A percentile compares a stretch with the other conserved stretches of the same genome.
These are phyloP conservation scores for Diaporthe citri DNA, from an alignment of 2,329 filamentous ascomycete genomes.

Conservation along the genomic window DNA sequence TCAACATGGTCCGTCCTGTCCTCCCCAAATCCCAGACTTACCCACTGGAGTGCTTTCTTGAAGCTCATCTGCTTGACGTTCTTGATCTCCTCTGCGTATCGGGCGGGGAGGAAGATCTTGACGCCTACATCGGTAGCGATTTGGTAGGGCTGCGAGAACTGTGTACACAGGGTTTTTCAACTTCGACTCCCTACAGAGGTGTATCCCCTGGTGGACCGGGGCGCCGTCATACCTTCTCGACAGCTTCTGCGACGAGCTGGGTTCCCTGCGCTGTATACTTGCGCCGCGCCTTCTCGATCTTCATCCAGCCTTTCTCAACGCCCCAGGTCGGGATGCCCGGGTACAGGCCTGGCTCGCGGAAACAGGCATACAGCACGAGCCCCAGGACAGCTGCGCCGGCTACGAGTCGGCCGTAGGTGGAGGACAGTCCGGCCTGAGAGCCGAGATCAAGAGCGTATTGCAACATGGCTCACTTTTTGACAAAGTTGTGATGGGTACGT, in stretches of 20 bases:
- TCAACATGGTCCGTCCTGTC: background rate
- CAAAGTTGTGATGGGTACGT: background rate
- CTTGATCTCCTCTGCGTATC: conserved; percentile 35
- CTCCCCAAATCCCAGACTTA: background rate
- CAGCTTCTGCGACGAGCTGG: conserved; percentile 21
- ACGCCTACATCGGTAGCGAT: conserved; percentile 31
- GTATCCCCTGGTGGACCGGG: background rate
- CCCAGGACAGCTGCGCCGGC: background rate
- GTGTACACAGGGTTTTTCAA: background rate
- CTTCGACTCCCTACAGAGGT: too few species aligned
- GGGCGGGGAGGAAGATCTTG: conserved; percentile 29
- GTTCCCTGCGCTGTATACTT: conserved; percentile 5
- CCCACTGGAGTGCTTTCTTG: background rate
- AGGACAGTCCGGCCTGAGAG: conserved; percentile 12
- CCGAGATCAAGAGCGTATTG: conserved; percentile 6
- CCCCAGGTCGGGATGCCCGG: conserved; percentile 23
- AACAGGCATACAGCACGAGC: conserved; percentile 8
- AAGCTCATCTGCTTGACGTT: conserved; percentile 33
- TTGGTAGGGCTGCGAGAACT: conserved; percentile 31
- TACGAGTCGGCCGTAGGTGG: background rate
- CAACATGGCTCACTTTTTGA: conserved; percentile 7
- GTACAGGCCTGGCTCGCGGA: conserved; percentile 13
- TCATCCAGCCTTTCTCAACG: conserved; percentile 30
- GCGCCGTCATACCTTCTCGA: background rate
- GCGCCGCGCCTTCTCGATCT: conserved; percentile 13